Evolutionary conservation across 2,329 filamentous ascomycete genomes (phyloP).

Genomic region (Penicillium sp.): DNA sequence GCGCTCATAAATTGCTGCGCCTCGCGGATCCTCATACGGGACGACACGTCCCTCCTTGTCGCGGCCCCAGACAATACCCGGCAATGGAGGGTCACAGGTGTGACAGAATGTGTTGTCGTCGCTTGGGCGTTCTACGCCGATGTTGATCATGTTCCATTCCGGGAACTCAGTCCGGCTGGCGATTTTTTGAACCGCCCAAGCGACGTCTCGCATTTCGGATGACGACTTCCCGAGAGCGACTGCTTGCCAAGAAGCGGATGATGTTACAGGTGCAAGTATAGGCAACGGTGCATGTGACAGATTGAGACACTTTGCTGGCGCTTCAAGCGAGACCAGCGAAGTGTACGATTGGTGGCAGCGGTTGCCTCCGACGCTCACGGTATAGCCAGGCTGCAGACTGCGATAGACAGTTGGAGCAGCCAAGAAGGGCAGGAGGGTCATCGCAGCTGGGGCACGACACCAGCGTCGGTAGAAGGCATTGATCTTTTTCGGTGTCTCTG

Average conservation of each 20-base stretch:
- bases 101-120: conserved; percentile 23
- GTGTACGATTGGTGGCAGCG: conserved; percentile 39
- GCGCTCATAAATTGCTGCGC: conserved; percentile 56
- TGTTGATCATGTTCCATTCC: conserved; percentile 34
- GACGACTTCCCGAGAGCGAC: conserved; percentile 34
- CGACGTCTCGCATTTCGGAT: conserved; percentile 30
- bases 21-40: conserved; percentile 56
- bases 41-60: conserved; percentile 37
- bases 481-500: conserved; percentile 22
- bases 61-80: conserved; percentile 40
- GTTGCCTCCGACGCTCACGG: conserved; percentile 20
- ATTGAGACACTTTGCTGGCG: conserved; percentile 25
- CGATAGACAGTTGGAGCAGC: conserved; percentile 27
- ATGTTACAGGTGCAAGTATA: background rate
- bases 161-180: conserved; percentile 30
- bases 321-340: conserved; percentile 35
- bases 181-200: conserved; percentile 41
- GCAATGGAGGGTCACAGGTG: conserved; percentile 39
- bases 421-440: conserved; percentile 27
- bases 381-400: conserved; percentile 22
- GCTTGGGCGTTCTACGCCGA: background rate
- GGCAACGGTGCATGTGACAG: conserved; percentile 18
- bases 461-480: conserved; percentile 39
- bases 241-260: conserved; percentile 30
- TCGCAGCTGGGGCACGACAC: conserved; percentile 26